Evolutionary conservation across 2,329 filamentous ascomycete species (phyloP).

Genomic region (Purpureocillium takamizusanense): DNA sequence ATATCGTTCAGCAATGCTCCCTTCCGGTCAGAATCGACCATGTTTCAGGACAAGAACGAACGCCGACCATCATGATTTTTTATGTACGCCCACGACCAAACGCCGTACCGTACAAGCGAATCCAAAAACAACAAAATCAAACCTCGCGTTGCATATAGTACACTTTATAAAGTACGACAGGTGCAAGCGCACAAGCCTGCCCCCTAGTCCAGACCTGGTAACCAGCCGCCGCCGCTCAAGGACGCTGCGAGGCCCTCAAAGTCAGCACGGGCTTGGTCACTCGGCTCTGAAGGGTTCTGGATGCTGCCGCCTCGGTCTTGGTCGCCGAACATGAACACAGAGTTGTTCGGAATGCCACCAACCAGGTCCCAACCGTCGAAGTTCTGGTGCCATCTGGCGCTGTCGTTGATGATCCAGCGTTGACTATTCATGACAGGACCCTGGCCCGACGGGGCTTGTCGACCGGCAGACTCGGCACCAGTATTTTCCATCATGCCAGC

Average conservation of each 20-base stretch:
- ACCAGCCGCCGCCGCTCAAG: conserved; percentile 22
- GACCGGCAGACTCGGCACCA: conserved; percentile 2
- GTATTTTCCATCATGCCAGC: neutral
- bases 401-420: conserved; percentile 50
- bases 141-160: no score
- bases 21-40: no score
- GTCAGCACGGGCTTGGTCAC: conserved; percentile 13
- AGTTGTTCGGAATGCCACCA: conserved; percentile 13
- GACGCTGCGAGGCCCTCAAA: conserved; percentile 24
- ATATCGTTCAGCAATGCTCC: no score
- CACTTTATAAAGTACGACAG: no score
- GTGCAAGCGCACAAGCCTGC: no score
- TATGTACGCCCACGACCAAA: no score
- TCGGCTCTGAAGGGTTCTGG: conserved; percentile 2
- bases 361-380: conserved; percentile 44
- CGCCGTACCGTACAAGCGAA: no score
- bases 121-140: no score
- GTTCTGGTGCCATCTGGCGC: conserved; percentile 48
- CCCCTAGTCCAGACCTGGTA: conserved; percentile 24
- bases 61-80: no score
- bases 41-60: no score
- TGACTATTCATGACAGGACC: conserved; percentile 36
- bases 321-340: conserved; percentile 20
- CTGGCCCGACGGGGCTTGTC: conserved; percentile 7
- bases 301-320: conserved; percentile 7